These are phyloP conservation scores for Starmerella khaoyaiensis DNA, from an alignment of 805 yeast genomes.

Conservation along the genomic window DNA sequence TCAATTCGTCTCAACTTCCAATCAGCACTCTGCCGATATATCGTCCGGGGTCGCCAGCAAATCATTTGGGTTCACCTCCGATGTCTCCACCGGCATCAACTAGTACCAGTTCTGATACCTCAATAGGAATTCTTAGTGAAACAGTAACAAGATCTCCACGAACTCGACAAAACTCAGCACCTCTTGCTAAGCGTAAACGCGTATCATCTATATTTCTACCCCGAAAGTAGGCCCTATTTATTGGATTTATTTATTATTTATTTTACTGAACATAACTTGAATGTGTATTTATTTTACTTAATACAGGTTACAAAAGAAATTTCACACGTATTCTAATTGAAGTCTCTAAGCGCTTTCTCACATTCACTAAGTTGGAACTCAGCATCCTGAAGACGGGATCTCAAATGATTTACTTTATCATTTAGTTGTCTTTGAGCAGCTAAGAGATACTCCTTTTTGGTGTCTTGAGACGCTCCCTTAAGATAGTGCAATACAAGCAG, in stretches of 20 bases:
- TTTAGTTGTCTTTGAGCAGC: slow-evolving; percentile 27
- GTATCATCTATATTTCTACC: slow-evolving; percentile 14
- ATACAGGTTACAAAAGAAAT: neutral
- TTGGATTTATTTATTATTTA: neutral
- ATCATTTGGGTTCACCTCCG: slow-evolving; percentile 3
- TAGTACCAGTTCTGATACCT: no score
- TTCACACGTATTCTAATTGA: slow-evolving; percentile 4
- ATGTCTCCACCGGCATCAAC: slow-evolving; percentile 1
- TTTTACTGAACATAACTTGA: neutral
- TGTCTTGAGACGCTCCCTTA: slow-evolving; percentile 20
- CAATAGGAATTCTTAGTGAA: neutral
- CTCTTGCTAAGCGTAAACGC: slow-evolving; percentile 6
- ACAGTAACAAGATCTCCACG: neutral
- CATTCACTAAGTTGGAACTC: slow-evolving; percentile 24
- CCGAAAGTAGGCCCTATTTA: neutral
- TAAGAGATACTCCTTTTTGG: slow-evolving; percentile 26
- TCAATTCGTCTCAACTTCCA: no score
- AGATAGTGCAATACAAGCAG: slow-evolving; percentile 23
- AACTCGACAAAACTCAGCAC: no score
- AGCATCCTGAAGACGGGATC: slow-evolving; percentile 21
- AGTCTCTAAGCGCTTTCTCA: slow-evolving; percentile 21
- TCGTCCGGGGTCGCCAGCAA: neutral
- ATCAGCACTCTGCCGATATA: no score
- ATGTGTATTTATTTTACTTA: neutral
- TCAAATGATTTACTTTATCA: slow-evolving; percentile 25